These are phyloP conservation scores for Cladosporium phlei DNA, from an alignment of 2,329 filamentous ascomycete genomes.

Conservation along the genomic window DNA sequence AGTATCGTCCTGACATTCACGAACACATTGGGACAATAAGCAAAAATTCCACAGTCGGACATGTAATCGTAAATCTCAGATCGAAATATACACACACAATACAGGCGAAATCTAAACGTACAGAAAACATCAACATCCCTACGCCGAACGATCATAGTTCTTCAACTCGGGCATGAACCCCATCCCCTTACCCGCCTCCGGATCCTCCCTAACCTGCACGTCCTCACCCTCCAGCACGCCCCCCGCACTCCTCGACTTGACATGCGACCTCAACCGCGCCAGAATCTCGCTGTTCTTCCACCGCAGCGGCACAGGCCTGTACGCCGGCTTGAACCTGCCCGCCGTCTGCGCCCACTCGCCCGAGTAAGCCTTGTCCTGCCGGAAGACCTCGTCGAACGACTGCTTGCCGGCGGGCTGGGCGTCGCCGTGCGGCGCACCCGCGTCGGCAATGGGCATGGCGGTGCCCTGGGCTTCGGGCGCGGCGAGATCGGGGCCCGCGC, in stretches of 20 bases:
- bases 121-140: not conserved
- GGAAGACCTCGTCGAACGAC: conserved; percentile 36
- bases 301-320: conserved; percentile 78
- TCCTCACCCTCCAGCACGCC: conserved; percentile 46
- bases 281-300: conserved; percentile 85
- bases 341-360: conserved; percentile 97
- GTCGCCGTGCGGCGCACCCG: conserved; percentile 36
- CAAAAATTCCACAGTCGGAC: too few species aligned
- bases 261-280: conserved; percentile 71
- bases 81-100: too few species aligned
- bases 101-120: too few species aligned
- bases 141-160: conserved; percentile 40
- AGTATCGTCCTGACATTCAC: too few species aligned
- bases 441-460: conserved; percentile 26
- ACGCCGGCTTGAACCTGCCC: conserved; percentile 88
- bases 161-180: conserved; percentile 50
- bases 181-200: conserved; percentile 37
- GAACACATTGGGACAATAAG: too few species aligned
- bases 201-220: conserved; percentile 31
- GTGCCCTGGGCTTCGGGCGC: conserved; percentile 43
- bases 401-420: conserved; percentile 36
- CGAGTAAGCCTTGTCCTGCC: conserved; percentile 48
- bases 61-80: too few species aligned
- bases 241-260: conserved; percentile 63
- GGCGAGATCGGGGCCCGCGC: conserved; percentile 42